phyloP scores from a whole-genome alignment of 495 filamentous ascomycete genomes.

The Talaromyces nanjingensis region DNA sequence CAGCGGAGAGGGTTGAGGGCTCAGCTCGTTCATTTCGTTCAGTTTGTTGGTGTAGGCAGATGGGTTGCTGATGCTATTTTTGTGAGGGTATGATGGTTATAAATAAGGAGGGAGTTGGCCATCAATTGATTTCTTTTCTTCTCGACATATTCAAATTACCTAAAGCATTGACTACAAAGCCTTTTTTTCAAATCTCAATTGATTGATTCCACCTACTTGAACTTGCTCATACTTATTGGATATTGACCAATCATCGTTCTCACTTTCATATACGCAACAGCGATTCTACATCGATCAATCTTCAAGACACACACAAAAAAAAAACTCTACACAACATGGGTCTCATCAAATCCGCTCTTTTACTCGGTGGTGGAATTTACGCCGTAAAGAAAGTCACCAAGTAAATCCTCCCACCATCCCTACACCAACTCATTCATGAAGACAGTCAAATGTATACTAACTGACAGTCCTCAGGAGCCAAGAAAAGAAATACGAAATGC shows the following conservation, averaged over 20 bases:
- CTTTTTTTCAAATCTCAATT: neutral
- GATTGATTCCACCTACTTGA: neutral
- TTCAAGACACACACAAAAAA: neutral
- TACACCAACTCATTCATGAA: neutral
- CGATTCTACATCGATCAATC: neutral
- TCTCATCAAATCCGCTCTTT: constrained; percentile 1
- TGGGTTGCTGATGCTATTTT: neutral
- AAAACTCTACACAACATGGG: neutral
- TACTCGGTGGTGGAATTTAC: constrained; percentile 3
- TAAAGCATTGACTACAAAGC: neutral
- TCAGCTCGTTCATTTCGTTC: neutral
- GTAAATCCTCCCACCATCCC: neutral
- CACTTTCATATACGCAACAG: neutral
- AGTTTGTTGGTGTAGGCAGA: neutral
- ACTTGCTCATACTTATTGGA: neutral
- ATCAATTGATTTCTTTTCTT: neutral
- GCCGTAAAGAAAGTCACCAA: neutral
- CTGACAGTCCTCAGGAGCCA: neutral
- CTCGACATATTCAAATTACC: neutral
- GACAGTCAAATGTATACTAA: neutral
- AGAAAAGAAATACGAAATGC: constrained; percentile 1
- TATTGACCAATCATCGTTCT: neutral
- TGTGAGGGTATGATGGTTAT: neutral
- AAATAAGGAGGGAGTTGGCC: neutral
- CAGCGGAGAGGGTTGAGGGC: neutral